Conservation (phyloP, 2,329 filamentous ascomycete species). For the Verticillium alfalfae region DNA sequence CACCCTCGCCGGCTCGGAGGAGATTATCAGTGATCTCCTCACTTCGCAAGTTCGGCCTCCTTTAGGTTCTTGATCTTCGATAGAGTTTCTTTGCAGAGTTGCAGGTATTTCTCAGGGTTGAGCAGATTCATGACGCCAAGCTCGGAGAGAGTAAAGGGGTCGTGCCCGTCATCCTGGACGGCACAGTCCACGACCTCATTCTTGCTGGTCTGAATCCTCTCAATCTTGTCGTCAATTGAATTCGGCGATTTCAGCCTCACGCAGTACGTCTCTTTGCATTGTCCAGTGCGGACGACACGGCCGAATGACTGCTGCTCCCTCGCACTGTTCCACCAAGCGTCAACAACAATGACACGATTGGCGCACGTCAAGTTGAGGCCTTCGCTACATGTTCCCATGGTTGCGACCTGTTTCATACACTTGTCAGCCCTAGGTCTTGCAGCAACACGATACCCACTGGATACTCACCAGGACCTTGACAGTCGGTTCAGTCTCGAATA, state of each 20-base stretch:
- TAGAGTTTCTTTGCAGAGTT: background rate
- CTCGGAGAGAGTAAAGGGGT: background rate
- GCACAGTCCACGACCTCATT: slow-evolving; percentile 32
- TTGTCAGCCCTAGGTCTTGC: background rate
- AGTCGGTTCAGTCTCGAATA: slow-evolving; percentile 10
- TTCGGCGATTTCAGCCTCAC: slow-evolving; percentile 49
- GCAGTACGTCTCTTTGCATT: slow-evolving; percentile 53
- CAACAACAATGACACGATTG: slow-evolving; percentile 49
- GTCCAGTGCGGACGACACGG: slow-evolving; percentile 61
- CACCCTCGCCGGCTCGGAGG: no score
- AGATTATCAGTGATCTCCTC: background rate
- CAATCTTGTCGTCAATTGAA: slow-evolving; percentile 53
- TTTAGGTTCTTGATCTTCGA: background rate
- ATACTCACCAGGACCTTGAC: slow-evolving; percentile 29
- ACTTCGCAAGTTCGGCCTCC: background rate
- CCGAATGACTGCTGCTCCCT: slow-evolving; percentile 57
- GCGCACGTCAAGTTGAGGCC: slow-evolving; percentile 34
- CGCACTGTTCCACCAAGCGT: slow-evolving; percentile 57
- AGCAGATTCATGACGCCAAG: background rate
- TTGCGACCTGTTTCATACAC: slow-evolving; percentile 20
- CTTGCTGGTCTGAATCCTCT: slow-evolving; percentile 51
- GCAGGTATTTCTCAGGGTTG: background rate
- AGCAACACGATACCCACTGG: no score
- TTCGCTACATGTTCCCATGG: slow-evolving; percentile 26
- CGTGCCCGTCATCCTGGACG: slow-evolving; percentile 21